Base-by-base conservation (phyloP, 352 stramenopile species). In the Pilasporangium apinafurcum region DNA sequence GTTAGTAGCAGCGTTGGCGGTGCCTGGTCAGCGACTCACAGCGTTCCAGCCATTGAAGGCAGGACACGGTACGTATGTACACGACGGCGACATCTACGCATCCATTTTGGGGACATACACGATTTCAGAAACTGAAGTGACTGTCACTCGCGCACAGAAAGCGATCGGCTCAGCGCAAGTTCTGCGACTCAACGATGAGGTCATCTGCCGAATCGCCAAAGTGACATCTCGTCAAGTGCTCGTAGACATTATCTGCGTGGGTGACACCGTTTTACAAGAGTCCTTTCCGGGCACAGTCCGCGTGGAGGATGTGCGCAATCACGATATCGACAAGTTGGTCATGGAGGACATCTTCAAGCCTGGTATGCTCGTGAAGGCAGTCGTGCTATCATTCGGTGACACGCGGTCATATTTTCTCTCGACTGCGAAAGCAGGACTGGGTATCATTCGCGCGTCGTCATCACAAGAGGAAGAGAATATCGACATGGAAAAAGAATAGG, bases 341-440 rank as follows among this genome's bases (percentile, higher is more conserved):
- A 65, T 92, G 38, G 81, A 92, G 44, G 68, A 86, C 27, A 58
- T 89, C 22, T 89, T 92, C 48, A 65, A 59, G 18, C 73, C 75
- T 2, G 68, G 62, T 10, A 68, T 79, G 62, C 71, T 92, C 32
- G 61, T 92, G 22, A 87, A 89, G 47, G 81, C 81, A 9, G 56
- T 59, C 24, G 81, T 92, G 56, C 70, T 92, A 25, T 92, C 81
- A n/a, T 88, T 88, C 20, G 81, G 81, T 16, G 78, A 92, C 56
- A 86, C 73, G n/a, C 72, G 78, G 6, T 89, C 81, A 5, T 92
- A 91, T 61, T 92, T 89, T 43, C 51, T 92, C 0, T 91, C 78
- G 5, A 92, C 78, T 22, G 77, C 81, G 16, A 82, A 81, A 40
- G 25, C 71, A 21, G 81, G 76, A 26, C 50, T 92, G 14, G 81